These are phyloP conservation scores for Parathielavia appendiculata DNA, from an alignment of 495 filamentous ascomycete genomes.

Conservation along the genomic window DNA sequence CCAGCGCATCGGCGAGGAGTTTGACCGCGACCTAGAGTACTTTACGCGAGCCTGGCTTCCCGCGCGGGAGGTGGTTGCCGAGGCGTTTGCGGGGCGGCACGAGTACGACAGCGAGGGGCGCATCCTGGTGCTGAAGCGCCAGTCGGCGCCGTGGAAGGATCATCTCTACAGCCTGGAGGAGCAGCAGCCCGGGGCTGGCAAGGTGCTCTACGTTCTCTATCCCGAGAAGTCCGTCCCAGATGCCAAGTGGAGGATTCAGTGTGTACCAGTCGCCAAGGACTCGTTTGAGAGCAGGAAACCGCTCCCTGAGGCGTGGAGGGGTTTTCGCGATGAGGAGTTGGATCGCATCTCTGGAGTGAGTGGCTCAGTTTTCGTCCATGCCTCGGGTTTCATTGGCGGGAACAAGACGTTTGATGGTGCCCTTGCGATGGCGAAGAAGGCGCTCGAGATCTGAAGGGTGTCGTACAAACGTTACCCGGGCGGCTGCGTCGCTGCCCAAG, in stretches of 20 bases:
- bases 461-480: background rate
- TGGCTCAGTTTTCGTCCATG: slow-evolving; percentile 88
- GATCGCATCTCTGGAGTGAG: slow-evolving; percentile 65
- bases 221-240: slow-evolving; percentile 66
- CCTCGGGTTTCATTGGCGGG: slow-evolving; percentile 91
- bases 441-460: slow-evolving; percentile 35
- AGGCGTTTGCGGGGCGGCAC: slow-evolving; percentile 60
- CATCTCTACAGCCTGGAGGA: slow-evolving; percentile 87
- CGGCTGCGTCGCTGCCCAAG: slow-evolving; percentile 17
- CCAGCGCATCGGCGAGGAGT: slow-evolving; percentile 77
- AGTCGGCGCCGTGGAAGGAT: slow-evolving; percentile 87
- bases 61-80: slow-evolving; percentile 68
- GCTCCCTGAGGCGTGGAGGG: slow-evolving; percentile 85
- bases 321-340: slow-evolving; percentile 77
- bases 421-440: slow-evolving; percentile 75
- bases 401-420: slow-evolving; percentile 89
- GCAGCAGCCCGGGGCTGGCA: slow-evolving; percentile 43
- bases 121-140: slow-evolving; percentile 71
- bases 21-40: slow-evolving; percentile 69
- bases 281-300: slow-evolving; percentile 88
- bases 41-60: slow-evolving; percentile 76
- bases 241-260: slow-evolving; percentile 87
- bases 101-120: slow-evolving; percentile 67
- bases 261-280: slow-evolving; percentile 70
- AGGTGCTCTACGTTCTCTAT: slow-evolving; percentile 90